These are phyloP conservation scores for Diaporthe citrichinensis DNA, from an alignment of 2,329 filamentous ascomycete species.

Conservation along the genomic window DNA sequence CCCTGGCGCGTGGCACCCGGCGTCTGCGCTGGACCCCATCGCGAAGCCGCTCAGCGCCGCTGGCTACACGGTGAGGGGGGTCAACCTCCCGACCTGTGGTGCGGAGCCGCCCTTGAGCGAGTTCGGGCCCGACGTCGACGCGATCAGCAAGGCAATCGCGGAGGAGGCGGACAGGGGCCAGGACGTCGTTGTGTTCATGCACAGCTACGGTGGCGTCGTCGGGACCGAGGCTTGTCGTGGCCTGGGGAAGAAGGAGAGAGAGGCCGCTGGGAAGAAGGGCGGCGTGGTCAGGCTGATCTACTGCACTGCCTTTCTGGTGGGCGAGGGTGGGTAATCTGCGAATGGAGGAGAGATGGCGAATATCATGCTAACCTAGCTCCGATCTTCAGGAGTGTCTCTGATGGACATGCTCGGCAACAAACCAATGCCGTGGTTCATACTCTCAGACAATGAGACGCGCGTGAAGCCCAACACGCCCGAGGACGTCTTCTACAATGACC, in stretches of 20 bases:
- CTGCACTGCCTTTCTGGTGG: constrained; percentile 25
- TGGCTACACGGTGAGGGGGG: constrained; percentile 4
- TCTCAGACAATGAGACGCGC: constrained; percentile 7
- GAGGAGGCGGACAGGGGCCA: constrained; percentile 21
- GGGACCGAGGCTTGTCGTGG: constrained; percentile 29
- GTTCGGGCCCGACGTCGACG: constrained; percentile 24
- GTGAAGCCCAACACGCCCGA: not conserved
- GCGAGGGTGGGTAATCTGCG: constrained; percentile 1
- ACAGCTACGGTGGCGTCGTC: constrained; percentile 33
- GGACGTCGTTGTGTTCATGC: constrained; percentile 35
- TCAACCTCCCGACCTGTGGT: constrained; percentile 23
- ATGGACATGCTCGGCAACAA: not conserved
- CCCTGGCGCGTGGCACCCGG: constrained; percentile 32
- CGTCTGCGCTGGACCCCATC: not conserved
- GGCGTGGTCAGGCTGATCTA: constrained; percentile 28
- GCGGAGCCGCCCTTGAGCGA: constrained; percentile 13
- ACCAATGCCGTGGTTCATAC: not conserved
- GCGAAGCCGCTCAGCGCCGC: constrained; percentile 14
- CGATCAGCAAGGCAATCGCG: constrained; percentile 1
- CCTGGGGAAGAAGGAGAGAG: constrained; percentile 24
- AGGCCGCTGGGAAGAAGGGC: constrained; percentile 15
- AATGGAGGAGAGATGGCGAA: not conserved
- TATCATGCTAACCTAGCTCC: not conserved
- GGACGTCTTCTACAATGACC: constrained; percentile 26
- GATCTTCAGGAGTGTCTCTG: not conserved